phyloP scores from a whole-genome alignment of 441 rosid genomes.

The Jatropha multifida region DNA sequence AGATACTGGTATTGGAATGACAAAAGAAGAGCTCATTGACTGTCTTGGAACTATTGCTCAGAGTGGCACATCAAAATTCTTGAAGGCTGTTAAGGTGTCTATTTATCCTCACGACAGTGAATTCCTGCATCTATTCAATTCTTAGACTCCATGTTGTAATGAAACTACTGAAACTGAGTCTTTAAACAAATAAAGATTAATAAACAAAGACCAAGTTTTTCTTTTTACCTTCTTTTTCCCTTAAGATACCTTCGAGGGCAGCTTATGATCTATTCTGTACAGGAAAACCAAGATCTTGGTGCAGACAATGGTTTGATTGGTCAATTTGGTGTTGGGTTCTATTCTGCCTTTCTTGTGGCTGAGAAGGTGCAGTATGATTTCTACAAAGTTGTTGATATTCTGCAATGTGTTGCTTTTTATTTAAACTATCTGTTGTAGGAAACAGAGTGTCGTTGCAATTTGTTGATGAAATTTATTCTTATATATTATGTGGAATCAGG shows the following conservation, averaged over 20 bases:
- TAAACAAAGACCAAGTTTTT: too few relatives aligned
- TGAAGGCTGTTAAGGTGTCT: constrained; percentile 79
- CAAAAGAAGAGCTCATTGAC: constrained; percentile 87
- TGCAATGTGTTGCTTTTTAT: constrained; percentile 7
- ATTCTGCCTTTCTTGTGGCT: constrained; percentile 96
- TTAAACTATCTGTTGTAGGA: neutral
- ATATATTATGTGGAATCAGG: constrained; percentile 38
- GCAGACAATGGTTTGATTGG: constrained; percentile 87
- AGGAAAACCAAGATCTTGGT: constrained; percentile 95
- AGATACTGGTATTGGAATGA: constrained; percentile 97
- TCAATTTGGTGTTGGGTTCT: constrained; percentile 98
- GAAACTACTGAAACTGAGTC: too few relatives aligned
- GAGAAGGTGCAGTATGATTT: constrained; percentile 56
- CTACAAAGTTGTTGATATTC: neutral
- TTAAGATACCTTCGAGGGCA: too few relatives aligned
- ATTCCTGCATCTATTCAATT: neutral
- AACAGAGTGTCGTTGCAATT: neutral
- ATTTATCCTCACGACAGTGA: neutral
- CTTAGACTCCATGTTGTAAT: neutral
- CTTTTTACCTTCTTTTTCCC: too few relatives aligned
- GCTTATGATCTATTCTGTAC: constrained; percentile 9
- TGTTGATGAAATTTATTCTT: constrained; percentile 9
- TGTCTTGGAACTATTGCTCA: constrained; percentile 99
- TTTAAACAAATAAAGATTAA: too few relatives aligned
- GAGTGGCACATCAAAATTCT: constrained; percentile 92